Evolutionary conservation across 768 basidiomycete genomes (phyloP).

Genomic region (Tricholoma sp.): DNA sequence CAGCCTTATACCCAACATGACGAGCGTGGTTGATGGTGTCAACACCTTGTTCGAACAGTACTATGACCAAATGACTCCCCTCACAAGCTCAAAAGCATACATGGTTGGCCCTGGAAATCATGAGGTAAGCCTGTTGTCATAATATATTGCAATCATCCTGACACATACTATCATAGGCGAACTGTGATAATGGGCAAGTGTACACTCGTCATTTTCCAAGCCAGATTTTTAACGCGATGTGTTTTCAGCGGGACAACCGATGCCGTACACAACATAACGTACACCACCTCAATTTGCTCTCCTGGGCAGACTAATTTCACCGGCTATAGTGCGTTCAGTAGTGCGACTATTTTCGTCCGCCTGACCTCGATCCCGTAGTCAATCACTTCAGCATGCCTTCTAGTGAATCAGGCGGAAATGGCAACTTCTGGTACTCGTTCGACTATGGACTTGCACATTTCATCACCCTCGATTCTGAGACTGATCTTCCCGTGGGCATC

Average conservation of each 20-base stretch:
- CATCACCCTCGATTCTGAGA: slow-evolving; percentile 16
- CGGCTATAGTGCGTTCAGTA: slow-evolving; percentile 2
- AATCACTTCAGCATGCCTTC: neutral
- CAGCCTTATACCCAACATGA: too few species aligned
- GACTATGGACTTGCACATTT: slow-evolving; percentile 17
- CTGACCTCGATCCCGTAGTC: slow-evolving; percentile 5
- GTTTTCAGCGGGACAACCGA: slow-evolving; percentile 1
- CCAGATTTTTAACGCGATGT: too few species aligned
- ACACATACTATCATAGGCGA: slow-evolving; percentile 5
- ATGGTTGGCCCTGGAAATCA: slow-evolving; percentile 20
- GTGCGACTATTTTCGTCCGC: slow-evolving; percentile 10
- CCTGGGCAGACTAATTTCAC: slow-evolving; percentile 19
- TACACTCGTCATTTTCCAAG: too few species aligned
- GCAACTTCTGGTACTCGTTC: slow-evolving; percentile 19
- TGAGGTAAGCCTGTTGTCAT: neutral
- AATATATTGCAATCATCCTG: too few species aligned
- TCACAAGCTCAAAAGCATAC: slow-evolving; percentile 14
- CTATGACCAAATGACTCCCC: slow-evolving; percentile 14
- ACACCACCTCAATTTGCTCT: slow-evolving; percentile 11
- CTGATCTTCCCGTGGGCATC: slow-evolving; percentile 14
- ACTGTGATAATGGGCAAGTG: slow-evolving; percentile 13
- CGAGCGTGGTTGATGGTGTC: too few species aligned
- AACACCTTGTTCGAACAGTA: slow-evolving; percentile 13
- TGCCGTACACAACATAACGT: neutral
- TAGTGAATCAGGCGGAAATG: slow-evolving; percentile 10